Percentiles rank a stretch among this genome's conserved stretches.
phyloP scores from a whole-genome alignment of 345 rosid genomes.

The Trapa bicornis region DNA sequence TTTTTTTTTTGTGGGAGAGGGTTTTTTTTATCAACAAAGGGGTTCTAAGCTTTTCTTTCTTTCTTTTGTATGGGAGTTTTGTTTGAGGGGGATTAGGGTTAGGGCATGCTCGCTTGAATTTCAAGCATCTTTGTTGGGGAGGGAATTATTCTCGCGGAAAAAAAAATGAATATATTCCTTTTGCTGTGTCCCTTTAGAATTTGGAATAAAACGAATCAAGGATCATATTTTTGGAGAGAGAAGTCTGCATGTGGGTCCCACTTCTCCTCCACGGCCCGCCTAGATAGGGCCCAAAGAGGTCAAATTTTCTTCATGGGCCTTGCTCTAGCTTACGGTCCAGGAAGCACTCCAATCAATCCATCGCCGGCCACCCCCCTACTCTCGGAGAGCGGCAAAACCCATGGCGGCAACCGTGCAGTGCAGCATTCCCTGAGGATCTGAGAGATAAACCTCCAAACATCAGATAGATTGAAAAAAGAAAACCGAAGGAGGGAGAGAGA shows the following conservation, averaged over 20 bases:
- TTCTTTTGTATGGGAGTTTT: too few species aligned
- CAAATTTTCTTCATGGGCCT: too few species aligned
- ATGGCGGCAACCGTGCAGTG: too few species aligned
- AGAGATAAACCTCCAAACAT: background rate
- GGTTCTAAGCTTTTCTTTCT: background rate
- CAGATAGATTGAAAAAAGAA: background rate
- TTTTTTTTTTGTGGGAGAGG: background rate
- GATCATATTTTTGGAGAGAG: too few species aligned
- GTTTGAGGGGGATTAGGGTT: constrained; percentile 18
- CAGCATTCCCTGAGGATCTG: background rate
- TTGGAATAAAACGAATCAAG: background rate
- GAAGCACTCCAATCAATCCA: too few species aligned
- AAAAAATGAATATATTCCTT: constrained; percentile 59
- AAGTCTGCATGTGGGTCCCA: too few species aligned
- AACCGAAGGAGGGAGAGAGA: too few species aligned
- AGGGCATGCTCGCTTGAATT: constrained; percentile 68
- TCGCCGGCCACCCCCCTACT: too few species aligned
- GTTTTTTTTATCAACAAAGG: constrained; percentile 28
- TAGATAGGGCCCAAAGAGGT: too few species aligned
- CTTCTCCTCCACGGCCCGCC: too few species aligned
- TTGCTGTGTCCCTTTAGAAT: background rate
- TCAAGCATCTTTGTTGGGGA: constrained; percentile 73
- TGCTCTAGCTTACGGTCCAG: too few species aligned
- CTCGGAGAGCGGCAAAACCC: too few species aligned
- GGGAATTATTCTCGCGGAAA: constrained; percentile 44